Conservation (phyloP, 2,329 filamentous ascomycete species). For the Fusarium oxysporum region DNA sequence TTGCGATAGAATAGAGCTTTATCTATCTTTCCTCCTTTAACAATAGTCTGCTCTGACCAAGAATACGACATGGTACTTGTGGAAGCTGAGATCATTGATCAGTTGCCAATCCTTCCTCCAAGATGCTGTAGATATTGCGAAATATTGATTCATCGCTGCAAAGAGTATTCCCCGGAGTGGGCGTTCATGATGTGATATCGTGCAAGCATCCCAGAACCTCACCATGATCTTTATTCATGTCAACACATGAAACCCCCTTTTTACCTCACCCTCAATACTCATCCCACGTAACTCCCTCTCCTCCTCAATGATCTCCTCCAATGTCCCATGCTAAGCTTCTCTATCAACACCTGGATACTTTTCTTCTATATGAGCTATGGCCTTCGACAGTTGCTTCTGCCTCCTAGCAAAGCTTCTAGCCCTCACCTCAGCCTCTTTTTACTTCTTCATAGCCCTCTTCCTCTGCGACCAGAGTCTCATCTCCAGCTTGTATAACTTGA, state of each 20-base stretch:
- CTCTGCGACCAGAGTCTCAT: slow-evolving; percentile 70
- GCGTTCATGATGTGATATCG: not conserved
- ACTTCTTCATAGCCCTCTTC: not conserved
- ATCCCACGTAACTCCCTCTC: not conserved
- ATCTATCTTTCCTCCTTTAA: not conserved
- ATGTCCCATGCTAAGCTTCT: not conserved
- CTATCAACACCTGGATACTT: not conserved
- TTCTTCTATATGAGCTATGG: not conserved
- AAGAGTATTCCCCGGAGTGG: not conserved
- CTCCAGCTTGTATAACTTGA: slow-evolving; percentile 66
- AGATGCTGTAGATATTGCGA: not conserved
- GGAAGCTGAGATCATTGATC: not conserved
- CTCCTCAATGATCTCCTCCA: not conserved
- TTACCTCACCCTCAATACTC: too few relatives aligned
- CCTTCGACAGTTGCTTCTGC: not conserved
- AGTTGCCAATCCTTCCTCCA: not conserved
- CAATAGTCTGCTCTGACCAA: not conserved
- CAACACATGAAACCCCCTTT: not conserved
- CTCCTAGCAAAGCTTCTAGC: not conserved
- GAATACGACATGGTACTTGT: not conserved
- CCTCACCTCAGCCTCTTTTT: not conserved
- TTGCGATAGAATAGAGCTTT: not conserved
- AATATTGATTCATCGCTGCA: not conserved
- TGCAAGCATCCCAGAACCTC: not conserved
- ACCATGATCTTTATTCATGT: not conserved